phyloP scores from a whole-genome alignment of 306 rosid species.

The Benincasa hispida region DNA sequence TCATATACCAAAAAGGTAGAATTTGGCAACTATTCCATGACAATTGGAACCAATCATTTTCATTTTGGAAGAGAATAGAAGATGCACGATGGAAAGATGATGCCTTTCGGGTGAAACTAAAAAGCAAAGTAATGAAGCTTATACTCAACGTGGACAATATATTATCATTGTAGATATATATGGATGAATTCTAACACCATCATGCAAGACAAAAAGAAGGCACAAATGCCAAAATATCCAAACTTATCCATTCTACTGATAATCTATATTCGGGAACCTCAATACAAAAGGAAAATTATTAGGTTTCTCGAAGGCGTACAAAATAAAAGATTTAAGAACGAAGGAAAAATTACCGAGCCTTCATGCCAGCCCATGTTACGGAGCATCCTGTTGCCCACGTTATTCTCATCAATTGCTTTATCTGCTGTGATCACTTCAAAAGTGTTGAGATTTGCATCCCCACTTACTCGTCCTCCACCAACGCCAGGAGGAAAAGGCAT shows the following conservation, averaged over 20 bases:
- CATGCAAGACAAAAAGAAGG: neutral
- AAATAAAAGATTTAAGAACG: slow-evolving; percentile 14
- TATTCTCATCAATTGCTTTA: slow-evolving; percentile 84
- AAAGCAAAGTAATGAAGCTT: no score
- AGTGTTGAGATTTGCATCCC: slow-evolving; percentile 45
- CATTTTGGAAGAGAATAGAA: neutral
- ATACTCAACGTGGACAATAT: no score
- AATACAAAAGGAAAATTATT: neutral
- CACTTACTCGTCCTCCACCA: slow-evolving; percentile 81
- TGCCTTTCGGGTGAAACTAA: no score
- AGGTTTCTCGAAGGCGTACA: neutral
- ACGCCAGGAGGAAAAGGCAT: slow-evolving; percentile 99
- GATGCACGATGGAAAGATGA: no score
- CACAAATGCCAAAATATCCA: neutral
- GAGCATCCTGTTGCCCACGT: slow-evolving; percentile 98
- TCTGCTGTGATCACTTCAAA: slow-evolving; percentile 82
- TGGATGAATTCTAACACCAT: neutral
- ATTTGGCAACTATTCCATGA: neutral
- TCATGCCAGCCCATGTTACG: slow-evolving; percentile 99
- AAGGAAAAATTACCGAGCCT: slow-evolving; percentile 70
- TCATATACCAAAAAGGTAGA: neutral
- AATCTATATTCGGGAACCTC: neutral
- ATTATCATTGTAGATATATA: no score
- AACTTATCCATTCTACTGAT: neutral
- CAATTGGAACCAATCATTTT: neutral